These are phyloP conservation scores for Trametes elegans DNA, from an alignment of 768 basidiomycete genomes.

Conservation along the genomic window DNA sequence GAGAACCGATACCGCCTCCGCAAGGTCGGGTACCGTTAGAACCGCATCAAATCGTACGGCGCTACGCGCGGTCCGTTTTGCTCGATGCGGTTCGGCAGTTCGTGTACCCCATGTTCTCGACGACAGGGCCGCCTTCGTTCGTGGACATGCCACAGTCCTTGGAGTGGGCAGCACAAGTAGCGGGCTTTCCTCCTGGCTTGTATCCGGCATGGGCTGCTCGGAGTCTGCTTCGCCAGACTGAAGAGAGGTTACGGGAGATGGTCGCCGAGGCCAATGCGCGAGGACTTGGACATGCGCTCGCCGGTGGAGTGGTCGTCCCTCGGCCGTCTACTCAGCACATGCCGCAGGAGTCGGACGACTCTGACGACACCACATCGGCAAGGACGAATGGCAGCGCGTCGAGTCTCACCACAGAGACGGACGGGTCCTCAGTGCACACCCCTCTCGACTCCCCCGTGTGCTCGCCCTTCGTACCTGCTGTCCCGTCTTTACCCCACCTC, in stretches of 20 bases:
- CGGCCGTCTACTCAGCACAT: background rate
- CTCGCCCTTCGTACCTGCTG: constrained; percentile 12
- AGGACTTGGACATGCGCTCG: constrained; percentile 1
- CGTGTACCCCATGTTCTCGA: constrained; percentile 32
- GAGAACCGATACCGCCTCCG: constrained; percentile 16
- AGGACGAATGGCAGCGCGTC: constrained; percentile 12
- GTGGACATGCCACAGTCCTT: background rate
- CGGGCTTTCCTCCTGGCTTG: constrained; percentile 31
- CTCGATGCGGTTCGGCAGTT: constrained; percentile 66
- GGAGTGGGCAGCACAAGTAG: constrained; percentile 12
- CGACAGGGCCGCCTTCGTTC: constrained; percentile 7
- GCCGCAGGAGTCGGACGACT: constrained; percentile 8
- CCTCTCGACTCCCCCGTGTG: constrained; percentile 20
- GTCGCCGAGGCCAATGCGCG: constrained; percentile 10
- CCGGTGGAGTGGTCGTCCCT: background rate
- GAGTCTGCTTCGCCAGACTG: constrained; percentile 49
- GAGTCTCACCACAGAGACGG: constrained; percentile 26
- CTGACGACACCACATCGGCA: constrained; percentile 10
- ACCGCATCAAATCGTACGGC: constrained; percentile 39
- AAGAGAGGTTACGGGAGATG: constrained; percentile 30
- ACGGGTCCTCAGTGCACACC: constrained; percentile 29
- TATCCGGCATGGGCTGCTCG: constrained; percentile 56
- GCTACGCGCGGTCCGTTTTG: constrained; percentile 62
- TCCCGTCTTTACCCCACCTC: background rate
- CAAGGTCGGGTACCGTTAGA: constrained; percentile 10